Evolutionary conservation across 2,329 filamentous ascomycete species (phyloP).

Genomic region (Rhexocercosporidium sp.): DNA sequence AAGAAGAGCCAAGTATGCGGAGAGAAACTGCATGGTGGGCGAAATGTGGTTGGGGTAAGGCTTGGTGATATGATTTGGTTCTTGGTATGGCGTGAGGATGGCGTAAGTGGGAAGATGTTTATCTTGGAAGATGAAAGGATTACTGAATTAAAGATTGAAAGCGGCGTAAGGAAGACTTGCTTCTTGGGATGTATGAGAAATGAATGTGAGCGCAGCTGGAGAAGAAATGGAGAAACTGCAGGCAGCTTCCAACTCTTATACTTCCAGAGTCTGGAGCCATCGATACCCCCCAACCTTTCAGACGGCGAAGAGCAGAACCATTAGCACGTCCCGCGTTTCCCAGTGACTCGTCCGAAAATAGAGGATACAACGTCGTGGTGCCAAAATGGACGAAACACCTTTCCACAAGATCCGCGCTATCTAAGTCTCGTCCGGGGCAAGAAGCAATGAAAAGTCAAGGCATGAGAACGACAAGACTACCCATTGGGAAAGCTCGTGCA

Average conservation of each 20-base stretch:
- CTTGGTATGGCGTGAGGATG: conserved; percentile 8
- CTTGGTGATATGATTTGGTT: conserved; percentile 2
- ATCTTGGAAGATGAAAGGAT: conserved; percentile 16
- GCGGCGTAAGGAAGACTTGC: conserved; percentile 30
- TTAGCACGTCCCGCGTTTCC: conserved; percentile 21
- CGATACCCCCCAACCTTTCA: not conserved
- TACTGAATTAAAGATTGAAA: conserved; percentile 19
- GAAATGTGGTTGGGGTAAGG: conserved; percentile 6
- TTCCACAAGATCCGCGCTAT: not conserved
- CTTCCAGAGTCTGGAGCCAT: not conserved
- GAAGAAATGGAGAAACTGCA: conserved; percentile 21
- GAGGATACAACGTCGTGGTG: not conserved
- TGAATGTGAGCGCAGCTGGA: conserved; percentile 37
- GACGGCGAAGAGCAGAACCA: conserved; percentile 1
- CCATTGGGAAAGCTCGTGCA: conserved; percentile 4
- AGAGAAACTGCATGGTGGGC: conserved; percentile 31
- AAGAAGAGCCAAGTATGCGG: conserved; percentile 24
- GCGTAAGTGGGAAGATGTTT: conserved; percentile 10
- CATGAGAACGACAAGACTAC: conserved; percentile 13
- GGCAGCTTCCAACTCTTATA: conserved; percentile 19
- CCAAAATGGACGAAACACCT: not conserved
- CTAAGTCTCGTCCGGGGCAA: not conserved
- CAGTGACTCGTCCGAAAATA: conserved; percentile 14
- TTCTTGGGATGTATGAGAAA: conserved; percentile 30
- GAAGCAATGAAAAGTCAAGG: conserved; percentile 10